These are phyloP conservation scores for Teunomyces pallodes DNA, from an alignment of 805 yeast genomes.

Conservation along the genomic window DNA sequence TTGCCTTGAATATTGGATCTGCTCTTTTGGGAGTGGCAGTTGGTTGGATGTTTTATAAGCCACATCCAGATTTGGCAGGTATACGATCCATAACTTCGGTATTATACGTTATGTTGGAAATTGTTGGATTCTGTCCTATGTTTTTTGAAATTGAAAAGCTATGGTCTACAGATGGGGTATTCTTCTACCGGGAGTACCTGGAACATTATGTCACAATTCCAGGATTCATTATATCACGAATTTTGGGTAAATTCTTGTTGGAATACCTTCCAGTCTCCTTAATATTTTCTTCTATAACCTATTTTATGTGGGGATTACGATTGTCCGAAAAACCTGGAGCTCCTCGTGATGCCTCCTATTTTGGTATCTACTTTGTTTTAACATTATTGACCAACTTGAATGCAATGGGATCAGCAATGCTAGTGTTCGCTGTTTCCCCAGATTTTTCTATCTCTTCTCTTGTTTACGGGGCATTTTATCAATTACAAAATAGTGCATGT, in stretches of 20 bases:
- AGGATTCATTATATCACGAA: conserved; percentile 21
- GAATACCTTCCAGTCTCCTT: conserved; percentile 23
- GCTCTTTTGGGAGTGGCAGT: conserved; percentile 13
- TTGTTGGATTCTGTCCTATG: conserved; percentile 24
- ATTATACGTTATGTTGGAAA: conserved; percentile 21
- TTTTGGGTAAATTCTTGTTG: conserved; percentile 21
- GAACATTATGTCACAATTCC: conserved; percentile 21
- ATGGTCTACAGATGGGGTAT: conserved; percentile 22
- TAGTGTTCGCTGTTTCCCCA: conserved; percentile 53
- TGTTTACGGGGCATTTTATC: conserved; percentile 59
- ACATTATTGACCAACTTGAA: conserved; percentile 54
- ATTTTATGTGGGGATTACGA: conserved; percentile 27
- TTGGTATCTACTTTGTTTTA: conserved; percentile 62
- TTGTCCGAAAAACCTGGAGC: conserved; percentile 10
- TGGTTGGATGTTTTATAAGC: conserved; percentile 26
- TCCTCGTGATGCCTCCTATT: conserved; percentile 20
- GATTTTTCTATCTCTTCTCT: conserved; percentile 63
- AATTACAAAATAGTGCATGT: conserved; percentile 72
- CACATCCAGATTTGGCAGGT: conserved; percentile 18
- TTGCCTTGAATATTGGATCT: conserved; percentile 20
- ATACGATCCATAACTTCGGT: conserved; percentile 21
- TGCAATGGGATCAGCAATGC: conserved; percentile 54
- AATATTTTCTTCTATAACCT: conserved; percentile 19
- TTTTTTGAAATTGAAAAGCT: conserved; percentile 22
- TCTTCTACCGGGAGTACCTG: conserved; percentile 21